phyloP scores from a whole-genome alignment of 805 yeast species.

The Metschnikowia orientalis region DNA sequence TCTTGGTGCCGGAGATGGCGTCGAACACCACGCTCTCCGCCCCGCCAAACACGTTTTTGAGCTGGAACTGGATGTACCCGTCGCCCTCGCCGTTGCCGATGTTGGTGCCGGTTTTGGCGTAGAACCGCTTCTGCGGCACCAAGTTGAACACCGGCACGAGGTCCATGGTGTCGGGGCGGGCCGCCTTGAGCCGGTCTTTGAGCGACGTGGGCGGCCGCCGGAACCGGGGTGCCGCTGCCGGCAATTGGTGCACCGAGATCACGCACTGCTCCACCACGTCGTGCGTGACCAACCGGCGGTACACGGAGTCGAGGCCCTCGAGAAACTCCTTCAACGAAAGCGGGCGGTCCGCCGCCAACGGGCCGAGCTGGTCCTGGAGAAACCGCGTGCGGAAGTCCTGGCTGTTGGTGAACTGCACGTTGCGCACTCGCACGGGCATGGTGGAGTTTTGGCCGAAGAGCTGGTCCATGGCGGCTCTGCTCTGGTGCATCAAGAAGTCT shows the following conservation, averaged over 20 bases:
- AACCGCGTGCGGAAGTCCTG: conserved; percentile 45
- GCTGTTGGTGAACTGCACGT: conserved; percentile 47
- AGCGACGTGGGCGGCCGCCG: conserved; percentile 4
- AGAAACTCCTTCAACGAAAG: conserved; percentile 40
- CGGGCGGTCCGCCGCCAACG: conserved; percentile 36
- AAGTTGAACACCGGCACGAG: conserved; percentile 37
- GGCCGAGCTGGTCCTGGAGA: conserved; percentile 43
- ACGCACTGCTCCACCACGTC: conserved; percentile 42
- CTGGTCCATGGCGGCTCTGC: conserved; percentile 28
- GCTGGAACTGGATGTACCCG: conserved; percentile 75
- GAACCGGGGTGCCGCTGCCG: conserved; percentile 10
- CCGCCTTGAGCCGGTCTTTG: conserved; percentile 1
- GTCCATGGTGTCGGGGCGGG: conserved; percentile 11
- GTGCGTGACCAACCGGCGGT: conserved; percentile 40
- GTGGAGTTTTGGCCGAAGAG: conserved; percentile 30
- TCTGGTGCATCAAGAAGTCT: conserved; percentile 29
- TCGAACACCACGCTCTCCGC: conserved; percentile 50
- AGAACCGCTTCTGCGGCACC: conserved; percentile 62
- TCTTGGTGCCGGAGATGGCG: conserved; percentile 48
- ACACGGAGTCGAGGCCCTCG: conserved; percentile 38
- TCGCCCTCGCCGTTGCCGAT: conserved; percentile 97
- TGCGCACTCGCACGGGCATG: conserved; percentile 41
- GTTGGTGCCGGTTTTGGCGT: conserved; percentile 90
- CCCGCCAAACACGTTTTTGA: conserved; percentile 54
- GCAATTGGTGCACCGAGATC: conserved; percentile 25